Base-by-base conservation (phyloP, 768 basidiomycete genomes). In the Suillus brevipes region DNA sequence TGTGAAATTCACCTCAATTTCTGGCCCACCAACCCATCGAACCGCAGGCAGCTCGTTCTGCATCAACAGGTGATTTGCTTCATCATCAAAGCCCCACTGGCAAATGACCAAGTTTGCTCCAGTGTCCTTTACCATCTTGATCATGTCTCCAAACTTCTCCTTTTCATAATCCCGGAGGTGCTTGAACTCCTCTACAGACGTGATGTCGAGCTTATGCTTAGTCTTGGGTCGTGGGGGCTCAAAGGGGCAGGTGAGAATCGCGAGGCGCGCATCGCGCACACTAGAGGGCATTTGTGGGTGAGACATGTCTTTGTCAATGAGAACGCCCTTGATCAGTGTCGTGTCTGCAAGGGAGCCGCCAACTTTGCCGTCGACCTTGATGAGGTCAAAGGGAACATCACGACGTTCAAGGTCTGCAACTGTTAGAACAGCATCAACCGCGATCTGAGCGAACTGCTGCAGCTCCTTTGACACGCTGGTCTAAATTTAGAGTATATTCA, bases 21-120 rank as follows among this genome's bases (percentile, higher is more conserved):
- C 97, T 4, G 97, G 97, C 28, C 97, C 97, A 66, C 97, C 97
- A 63, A 99, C 97, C 97, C 97, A 99, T 74, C 97, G 86, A 37
- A 99, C 97, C 36, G 97, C 93, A 50, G 97, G 97, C 42, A 99
- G 83, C 16, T 96, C 94, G 71, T 98, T 99, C 82, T 97, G 95
- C 94, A 99, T 95, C 68, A 99, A 78, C 71, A 99, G 69, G 75
- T 99, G 97, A 75, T 99, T 99, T 52, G 97, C 97, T 79, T 99
- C 97, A 73, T 99, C 97, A 74, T 99, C 97, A 74, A 99, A 99
- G 66, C 97, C 97, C 97, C 97, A 99, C 75, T 99, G 97, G 78
- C 97, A 99, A 71, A 99, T 98, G 69, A 99, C 97, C 65, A 99
- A 79, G 78, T 99, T 99, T 16, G 97, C 97, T 43, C 97, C 97